Base-by-base conservation (phyloP, 1,139 yeast species). In the Candida anutae region DNA sequence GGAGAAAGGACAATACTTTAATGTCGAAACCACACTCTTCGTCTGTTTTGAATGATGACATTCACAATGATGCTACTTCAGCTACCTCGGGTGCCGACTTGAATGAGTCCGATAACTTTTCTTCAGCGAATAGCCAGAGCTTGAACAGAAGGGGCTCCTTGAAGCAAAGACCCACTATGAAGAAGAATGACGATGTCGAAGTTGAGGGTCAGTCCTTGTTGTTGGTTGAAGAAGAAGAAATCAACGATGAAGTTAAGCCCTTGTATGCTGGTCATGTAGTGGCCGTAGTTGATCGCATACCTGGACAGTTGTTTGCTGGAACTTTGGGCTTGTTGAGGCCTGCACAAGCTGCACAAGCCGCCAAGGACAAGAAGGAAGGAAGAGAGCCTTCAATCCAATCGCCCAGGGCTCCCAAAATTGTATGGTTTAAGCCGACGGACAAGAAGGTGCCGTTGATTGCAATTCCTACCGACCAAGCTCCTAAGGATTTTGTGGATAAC, bases 391-490 rank as follows among this genome's bases (percentile, higher is more conserved):
- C 55, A 33, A 69, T 57, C 48, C 75, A 53, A 53, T 67, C 58
- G 33, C 74, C 60, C 42, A 62, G 68, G 38, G 74, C 74, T 22
- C 98, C 98, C 22, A 90, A 90, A 50, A 90, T 90, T 61, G 97
- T 90, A 22, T 90, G 98, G 98, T 90, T 90, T 56, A 90, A 90
- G 53, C 98, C 98, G 19, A 87, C 95, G 2, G 98, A 90, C 53
- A 90, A 90, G 56, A 84, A 94, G 40, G 98, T 90, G 13, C 98
- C 98, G 5, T 69, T 90, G 40, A 88, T 90, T 62, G 98, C 98
- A 10, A 90, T 90, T 41, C 98, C 98, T 24, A 90, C 97, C 3
- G 98, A 90, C 49, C 95, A 90, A 53, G 98, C 96, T 0, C 98
- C 98, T 21, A 74, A 73, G 36, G 97, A 90, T 53, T 88, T 90